phyloP scores from a whole-genome alignment of 1,284 basidiomycete genomes.

The Ceratobasidium sp. region DNA sequence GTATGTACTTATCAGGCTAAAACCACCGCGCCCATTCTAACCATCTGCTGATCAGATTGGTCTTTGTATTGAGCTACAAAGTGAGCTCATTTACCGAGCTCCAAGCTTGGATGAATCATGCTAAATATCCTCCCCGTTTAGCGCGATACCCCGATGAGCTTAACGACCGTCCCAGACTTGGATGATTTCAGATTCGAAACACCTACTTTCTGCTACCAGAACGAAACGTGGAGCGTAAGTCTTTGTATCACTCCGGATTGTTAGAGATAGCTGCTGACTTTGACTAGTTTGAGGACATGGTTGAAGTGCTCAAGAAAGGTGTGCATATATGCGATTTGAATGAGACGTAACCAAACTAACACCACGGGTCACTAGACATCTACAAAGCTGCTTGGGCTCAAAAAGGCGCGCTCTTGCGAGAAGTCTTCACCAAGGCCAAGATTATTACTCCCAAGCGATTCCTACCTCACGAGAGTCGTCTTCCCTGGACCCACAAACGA shows the following conservation, averaged over 20 bases:
- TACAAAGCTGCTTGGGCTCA: slow-evolving; percentile 50
- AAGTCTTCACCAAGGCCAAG: slow-evolving; percentile 49
- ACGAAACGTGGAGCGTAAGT: slow-evolving; percentile 88
- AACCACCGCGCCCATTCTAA: neutral
- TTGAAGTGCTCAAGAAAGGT: slow-evolving; percentile 62
- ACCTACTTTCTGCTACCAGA: slow-evolving; percentile 79
- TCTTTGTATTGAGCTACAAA: slow-evolving; percentile 62
- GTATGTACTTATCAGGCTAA: slow-evolving; percentile 60
- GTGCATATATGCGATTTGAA: neutral
- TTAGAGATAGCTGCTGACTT: neutral
- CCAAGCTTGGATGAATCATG: neutral
- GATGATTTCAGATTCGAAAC: slow-evolving; percentile 66
- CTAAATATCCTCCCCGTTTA: slow-evolving; percentile 34
- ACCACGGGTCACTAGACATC: slow-evolving; percentile 17
- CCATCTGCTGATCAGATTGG: slow-evolving; percentile 49
- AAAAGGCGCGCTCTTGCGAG: slow-evolving; percentile 49
- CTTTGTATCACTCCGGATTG: slow-evolving; percentile 7
- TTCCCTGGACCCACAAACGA: slow-evolving; percentile 39
- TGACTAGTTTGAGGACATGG: slow-evolving; percentile 82
- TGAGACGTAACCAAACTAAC: slow-evolving; percentile 26
- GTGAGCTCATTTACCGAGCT: slow-evolving; percentile 51
- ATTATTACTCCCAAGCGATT: slow-evolving; percentile 44
- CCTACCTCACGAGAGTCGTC: slow-evolving; percentile 30
- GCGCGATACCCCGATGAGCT: slow-evolving; percentile 63
- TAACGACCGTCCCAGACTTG: slow-evolving; percentile 58